Evolutionary conservation across 2,329 filamentous ascomycete genomes (phyloP), one percentile per base, ranked within the genome.

Genomic region (Colletotrichum karsti): DNA sequence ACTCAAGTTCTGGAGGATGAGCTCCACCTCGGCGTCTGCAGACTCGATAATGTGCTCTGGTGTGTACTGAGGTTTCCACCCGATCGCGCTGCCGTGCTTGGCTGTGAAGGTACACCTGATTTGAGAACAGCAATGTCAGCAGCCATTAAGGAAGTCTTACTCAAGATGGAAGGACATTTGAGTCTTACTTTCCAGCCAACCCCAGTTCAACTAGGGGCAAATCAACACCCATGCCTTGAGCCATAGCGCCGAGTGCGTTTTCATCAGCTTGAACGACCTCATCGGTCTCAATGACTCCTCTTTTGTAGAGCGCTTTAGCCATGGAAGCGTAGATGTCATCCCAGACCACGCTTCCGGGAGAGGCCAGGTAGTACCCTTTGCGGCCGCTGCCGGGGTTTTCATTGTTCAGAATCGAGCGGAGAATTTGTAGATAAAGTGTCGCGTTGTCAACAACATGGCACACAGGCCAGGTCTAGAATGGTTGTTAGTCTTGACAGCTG

Each of bases 311-410:
- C 1, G 79, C 73, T 15, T 72, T 73, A 1, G 81, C 85, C 66
- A 88, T 80, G 3, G 81, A 79, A 5, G 62, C 70, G 72, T 88
- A 88, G 0, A 89, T 59, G 57, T 86, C 83, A 15, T 82, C 76
- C 86, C 85, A 89, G 0, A 78, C 78, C 5, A 88, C 75, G 18
- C 75, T 79, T 1, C 86, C 86, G 0, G 84, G 75, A 0, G 84
- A 72, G 0, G 85, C 86, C 7, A 88, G 80, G 70, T 84, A 88
- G 69, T 83, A 87, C 0, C 86, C 85, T 1, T 81, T 76, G 59
- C 77, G 80, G 0, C 83, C 83, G 55, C 82, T 67, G 2, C 73
- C 79, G 0, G 78, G 75, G 5, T 80, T 74, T 12, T 77, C 72
- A 1, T 74, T 80, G 1, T 68, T 70, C 2, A 88, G 70, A 12